Evolutionary conservation across 179 eudicot species (phyloP), one percentile per base, ranked within the genome.

Genomic region (Drosera spatulata): DNA sequence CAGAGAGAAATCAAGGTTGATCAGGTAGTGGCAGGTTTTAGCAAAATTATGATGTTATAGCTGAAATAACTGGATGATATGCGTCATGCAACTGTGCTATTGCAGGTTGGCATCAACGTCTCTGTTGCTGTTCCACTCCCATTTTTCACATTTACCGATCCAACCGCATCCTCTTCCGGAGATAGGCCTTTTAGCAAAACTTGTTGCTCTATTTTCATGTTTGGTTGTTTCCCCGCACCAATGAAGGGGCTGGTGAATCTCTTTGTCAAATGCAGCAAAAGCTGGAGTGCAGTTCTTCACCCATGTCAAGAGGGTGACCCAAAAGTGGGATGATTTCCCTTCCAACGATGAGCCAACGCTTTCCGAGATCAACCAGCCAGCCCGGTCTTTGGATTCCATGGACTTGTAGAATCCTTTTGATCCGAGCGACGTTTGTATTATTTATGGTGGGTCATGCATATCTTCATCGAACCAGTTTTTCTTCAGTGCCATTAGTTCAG

Each of bases 81-180:
- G 7, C 10, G 7, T 6, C 49, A 45, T 6, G 8, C 7, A 45
- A 10, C 7, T 45, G 2, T 45, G 49, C 8, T 45, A 10, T 45
- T 45, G 49, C 78, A 93, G 96, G 90, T 93, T 52, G 99, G 99
- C 66, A 83, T 93, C 60, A 93, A 93, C 57, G 97, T 93, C 61
- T 95, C 99, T 3, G 86, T 93, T 65, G 93, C 99, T 5, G 93
- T 86, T 61, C 99, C 99, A 48, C 74, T 89, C 12, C 95, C 99
- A 2, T 89, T 93, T 72, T 93, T 93, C 74, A 86, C 96, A 4
- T 93, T 89, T 55, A 86, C 95, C 2, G 96, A 96, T 67, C 75
- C 80, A 69, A 89, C 86, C 85, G 96, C 96, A 62, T 93, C 99
- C 3, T 93, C 89, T 48, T 87, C 99, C 2, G 99, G 99, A 39